phyloP scores from a whole-genome alignment of 306 rosid genomes.

The Erythrophleum fordii region DNA sequence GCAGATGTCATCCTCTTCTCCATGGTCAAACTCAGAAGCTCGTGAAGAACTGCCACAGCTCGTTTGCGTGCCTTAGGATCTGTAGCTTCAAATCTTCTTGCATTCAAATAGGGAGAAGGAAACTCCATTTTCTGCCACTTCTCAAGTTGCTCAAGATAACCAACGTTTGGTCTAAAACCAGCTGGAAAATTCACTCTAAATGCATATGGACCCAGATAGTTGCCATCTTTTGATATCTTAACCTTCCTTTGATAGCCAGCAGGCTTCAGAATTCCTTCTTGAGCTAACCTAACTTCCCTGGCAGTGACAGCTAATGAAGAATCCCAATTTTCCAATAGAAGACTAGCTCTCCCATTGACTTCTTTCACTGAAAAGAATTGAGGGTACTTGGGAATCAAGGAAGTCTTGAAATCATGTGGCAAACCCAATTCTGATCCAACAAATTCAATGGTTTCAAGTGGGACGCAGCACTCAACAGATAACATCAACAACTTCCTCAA shows the following conservation, averaged over 20 bases:
- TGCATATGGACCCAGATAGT: constrained; percentile 2
- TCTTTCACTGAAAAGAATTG: constrained; percentile 61
- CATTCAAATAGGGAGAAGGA: constrained; percentile 87
- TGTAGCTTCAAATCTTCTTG: constrained; percentile 68
- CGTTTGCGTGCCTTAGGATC: constrained; percentile 80
- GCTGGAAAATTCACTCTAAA: constrained; percentile 7
- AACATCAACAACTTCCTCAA: constrained; percentile 77
- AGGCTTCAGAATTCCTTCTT: constrained; percentile 16
- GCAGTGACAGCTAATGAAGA: constrained; percentile 66
- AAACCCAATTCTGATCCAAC: constrained; percentile 69
- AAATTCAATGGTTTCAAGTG: constrained; percentile 60
- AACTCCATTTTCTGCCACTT: constrained; percentile 87
- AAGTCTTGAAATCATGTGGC: constrained; percentile 52
- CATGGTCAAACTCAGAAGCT: constrained; percentile 81
- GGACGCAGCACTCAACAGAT: constrained; percentile 68
- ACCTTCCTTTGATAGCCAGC: not conserved
- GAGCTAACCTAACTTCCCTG: constrained; percentile 54
- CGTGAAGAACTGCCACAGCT: constrained; percentile 78
- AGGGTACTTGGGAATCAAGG: constrained; percentile 63
- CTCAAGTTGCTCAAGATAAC: constrained; percentile 53
- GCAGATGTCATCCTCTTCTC: constrained; percentile 85
- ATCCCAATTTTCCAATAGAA: constrained; percentile 85
- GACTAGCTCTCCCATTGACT: constrained; percentile 50
- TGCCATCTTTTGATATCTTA: constrained; percentile 23
- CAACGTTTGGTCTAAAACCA: constrained; percentile 18